Base-by-base conservation (phyloP, 2,329 filamentous ascomycete species). In the Penicillium sp. region DNA sequence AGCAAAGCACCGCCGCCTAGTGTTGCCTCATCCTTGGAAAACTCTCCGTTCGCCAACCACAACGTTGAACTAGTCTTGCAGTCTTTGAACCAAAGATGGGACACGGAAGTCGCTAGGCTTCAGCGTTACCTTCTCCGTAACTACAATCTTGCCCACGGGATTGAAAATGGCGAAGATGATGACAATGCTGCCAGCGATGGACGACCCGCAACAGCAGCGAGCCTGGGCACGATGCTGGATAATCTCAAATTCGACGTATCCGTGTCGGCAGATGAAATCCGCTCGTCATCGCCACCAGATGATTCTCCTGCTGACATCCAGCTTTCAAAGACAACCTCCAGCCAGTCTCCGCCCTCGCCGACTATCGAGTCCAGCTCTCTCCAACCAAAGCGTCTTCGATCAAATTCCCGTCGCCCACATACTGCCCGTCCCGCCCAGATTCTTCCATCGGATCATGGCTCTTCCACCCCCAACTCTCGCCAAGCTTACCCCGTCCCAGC, bases 121-220 rank as follows among this genome's bases (percentile, higher is more conserved):
- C 71, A 74, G 41, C 68, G 72, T 26, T 79, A 78, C 58, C 67
- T 80, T 9, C 69, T 71, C 38, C 72, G 77, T 8, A 80, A 79
- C 59, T 78, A 77, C 60, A 74, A 74, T 39, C 43, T 74, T 9
- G 67, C 69, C 7, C 65, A 77, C 47, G 76, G 74, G 10, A 56
- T 71, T 11, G 57, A 60, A 34, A 61, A 63, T 18, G 16, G 42
- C 23, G 54, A 54, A 19, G 64, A 60, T 23, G 74, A 76, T 53
- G 71, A 72, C 43, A 73, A 76, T 53, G 54, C 65, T 23, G 58
- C 64, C 14, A 74, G 68, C 55, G 70, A 74, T 51, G 68, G 67
- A 43, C 72, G 70, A n/a, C 72, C 71, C 11, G 63, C 58, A 13
- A 75, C 74, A 23, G 73, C 72, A 47, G 65, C 67, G 5, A 75